Conservation (phyloP, 768 basidiomycete species). For the Serendipita sp. region DNA sequence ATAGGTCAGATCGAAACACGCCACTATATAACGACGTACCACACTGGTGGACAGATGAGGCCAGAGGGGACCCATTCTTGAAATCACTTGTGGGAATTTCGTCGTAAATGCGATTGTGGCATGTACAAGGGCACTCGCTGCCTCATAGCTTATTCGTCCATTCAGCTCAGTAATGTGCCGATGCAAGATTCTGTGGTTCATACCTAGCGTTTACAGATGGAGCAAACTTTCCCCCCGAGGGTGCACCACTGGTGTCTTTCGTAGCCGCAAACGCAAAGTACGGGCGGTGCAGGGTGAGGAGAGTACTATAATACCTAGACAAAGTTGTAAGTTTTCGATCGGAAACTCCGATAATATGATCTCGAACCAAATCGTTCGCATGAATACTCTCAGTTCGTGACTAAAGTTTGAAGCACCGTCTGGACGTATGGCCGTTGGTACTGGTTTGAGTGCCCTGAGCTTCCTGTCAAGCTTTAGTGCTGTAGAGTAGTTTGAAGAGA, state of each 20-base stretch:
- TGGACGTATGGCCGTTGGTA: background rate
- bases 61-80: background rate
- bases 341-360: background rate
- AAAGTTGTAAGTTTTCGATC: background rate
- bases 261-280: conserved; percentile 1
- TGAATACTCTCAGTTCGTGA: background rate
- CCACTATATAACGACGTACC: background rate
- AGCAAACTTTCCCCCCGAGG: background rate
- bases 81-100: background rate
- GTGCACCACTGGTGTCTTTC: background rate
- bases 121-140: background rate
- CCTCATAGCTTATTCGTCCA: background rate
- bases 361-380: background rate
- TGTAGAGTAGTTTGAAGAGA: background rate
- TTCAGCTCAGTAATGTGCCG: background rate
- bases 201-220: background rate
- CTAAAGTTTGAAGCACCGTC: too few relatives aligned
- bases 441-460: background rate
- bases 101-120: background rate
- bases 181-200: background rate
- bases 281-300: background rate
- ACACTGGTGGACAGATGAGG: conserved; percentile 2
- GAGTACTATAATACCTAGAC: background rate
- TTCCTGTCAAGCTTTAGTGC: background rate
- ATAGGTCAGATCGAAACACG: background rate